Evolutionary conservation across 805 yeast species (phyloP).

Genomic region (Saturnispora saitoi): DNA sequence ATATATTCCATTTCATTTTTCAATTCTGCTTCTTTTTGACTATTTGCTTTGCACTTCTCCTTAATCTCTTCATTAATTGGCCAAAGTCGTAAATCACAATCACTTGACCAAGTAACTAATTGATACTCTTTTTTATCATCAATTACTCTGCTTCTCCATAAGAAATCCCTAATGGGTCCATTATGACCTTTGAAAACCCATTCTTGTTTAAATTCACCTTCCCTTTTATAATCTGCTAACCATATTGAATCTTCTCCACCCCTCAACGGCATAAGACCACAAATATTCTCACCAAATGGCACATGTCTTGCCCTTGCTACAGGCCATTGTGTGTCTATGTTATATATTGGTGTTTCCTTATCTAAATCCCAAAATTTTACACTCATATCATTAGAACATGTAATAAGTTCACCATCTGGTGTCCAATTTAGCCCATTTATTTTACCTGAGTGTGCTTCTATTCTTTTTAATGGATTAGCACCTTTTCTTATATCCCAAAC

Average conservation of each 20-base stretch:
- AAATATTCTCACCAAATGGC: slow-evolving; percentile 78
- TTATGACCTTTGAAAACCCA: slow-evolving; percentile 55
- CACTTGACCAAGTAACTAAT: slow-evolving; percentile 89
- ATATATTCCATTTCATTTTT: slow-evolving; percentile 30
- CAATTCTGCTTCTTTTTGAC: slow-evolving; percentile 25
- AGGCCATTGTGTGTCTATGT: slow-evolving; percentile 70
- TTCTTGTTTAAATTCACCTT: slow-evolving; percentile 18
- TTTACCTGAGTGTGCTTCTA: slow-evolving; percentile 74
- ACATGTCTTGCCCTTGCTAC: slow-evolving; percentile 81
- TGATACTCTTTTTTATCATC: slow-evolving; percentile 77
- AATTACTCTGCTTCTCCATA: slow-evolving; percentile 63
- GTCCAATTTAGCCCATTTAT: slow-evolving; percentile 87
- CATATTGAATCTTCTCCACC: slow-evolving; percentile 69
- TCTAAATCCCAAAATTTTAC: slow-evolving; percentile 67
- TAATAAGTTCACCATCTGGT: slow-evolving; percentile 46
- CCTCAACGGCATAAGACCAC: slow-evolving; percentile 82
- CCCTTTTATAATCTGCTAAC: slow-evolving; percentile 37
- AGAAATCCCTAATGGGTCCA: slow-evolving; percentile 78
- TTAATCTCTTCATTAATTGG: slow-evolving; percentile 45
- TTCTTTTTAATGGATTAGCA: slow-evolving; percentile 57
- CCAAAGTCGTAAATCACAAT: slow-evolving; percentile 80
- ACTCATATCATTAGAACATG: slow-evolving; percentile 80
- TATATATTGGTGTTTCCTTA: slow-evolving; percentile 40
- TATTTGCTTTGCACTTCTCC: slow-evolving; percentile 34
- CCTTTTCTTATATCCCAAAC: slow-evolving; percentile 89